Base-by-base conservation (phyloP, 129 eudicot genomes). In the Heracleum sosnowskyi region DNA sequence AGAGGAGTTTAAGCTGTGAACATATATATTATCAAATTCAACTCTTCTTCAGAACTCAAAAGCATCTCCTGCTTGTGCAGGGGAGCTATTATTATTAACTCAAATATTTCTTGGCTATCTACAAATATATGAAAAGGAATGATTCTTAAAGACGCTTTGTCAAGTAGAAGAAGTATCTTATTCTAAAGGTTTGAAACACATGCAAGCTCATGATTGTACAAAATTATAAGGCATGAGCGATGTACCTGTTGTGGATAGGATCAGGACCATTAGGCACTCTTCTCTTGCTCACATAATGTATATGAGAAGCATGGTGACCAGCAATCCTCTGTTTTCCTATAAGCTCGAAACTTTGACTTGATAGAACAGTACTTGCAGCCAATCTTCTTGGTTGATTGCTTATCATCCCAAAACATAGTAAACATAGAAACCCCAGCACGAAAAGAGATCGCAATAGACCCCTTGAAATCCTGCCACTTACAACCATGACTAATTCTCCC, bases 201-300 rank as follows among this genome's bases (percentile, higher is more conserved):
- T 9, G 34, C 40, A 66, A 66, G 71, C 24, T 64, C 37, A 28
- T 31, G 39, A 13, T 66, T 40, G 9, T 66, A 12, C 35, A 31
- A 13, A 66, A 28, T 16, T 26, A 29, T 0, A 29, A 64, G 70
- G 70, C 72, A 66, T 4, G 40, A 33, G 39, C 31, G 39, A 44
- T 60, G 36, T 88, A 93, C 98, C 97, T 89, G 95, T 93, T 93
- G 84, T 93, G 98, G 63, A 93, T 90, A 78, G 98, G 97, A 87
- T 93, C 95, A 78, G 98, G 92, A 71, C 95, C 98, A 79, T 85
- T 93, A 26, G 98, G 98, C 36, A 93, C 97, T 75, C 98, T 81
- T 86, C 98, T 86, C 88, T 91, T 93, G 88, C 98, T 93, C 66
- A 85, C 97, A 70, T 75, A 86, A 75, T 84, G 81, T 28, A 85